Conservation (phyloP, 148 eudicot species). For the Chenopodium formosanum region DNA sequence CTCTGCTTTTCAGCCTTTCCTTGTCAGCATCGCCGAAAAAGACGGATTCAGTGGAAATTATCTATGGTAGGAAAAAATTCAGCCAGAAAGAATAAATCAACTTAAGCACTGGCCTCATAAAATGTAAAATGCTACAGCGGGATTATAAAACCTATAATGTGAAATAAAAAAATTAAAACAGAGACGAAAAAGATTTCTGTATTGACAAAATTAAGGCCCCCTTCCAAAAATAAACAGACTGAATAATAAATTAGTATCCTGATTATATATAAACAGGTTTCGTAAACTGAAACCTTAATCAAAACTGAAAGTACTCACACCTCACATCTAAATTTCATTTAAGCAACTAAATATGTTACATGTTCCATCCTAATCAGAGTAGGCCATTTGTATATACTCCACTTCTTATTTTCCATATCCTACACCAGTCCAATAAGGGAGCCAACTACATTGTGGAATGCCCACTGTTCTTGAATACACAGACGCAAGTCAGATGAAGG, state of each 20-base stretch:
- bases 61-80: slow-evolving; percentile 53
- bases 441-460: background rate
- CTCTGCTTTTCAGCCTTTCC: slow-evolving; percentile 57
- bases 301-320: background rate
- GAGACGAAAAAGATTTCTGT: background rate
- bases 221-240: background rate
- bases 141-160: slow-evolving; percentile 16
- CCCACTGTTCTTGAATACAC: background rate
- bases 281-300: background rate
- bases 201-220: background rate
- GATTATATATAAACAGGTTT: background rate
- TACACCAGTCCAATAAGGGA: background rate
- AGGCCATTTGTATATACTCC: background rate
- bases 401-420: background rate
- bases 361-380: background rate
- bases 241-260: background rate
- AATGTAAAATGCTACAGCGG: background rate
- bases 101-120: slow-evolving; percentile 35
- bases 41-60: slow-evolving; percentile 54
- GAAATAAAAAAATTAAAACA: slow-evolving; percentile 1
- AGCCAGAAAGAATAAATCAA: slow-evolving; percentile 46
- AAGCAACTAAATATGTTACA: background rate
- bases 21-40: slow-evolving; percentile 62
- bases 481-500: background rate
- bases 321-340: background rate